Evolutionary conservation across 768 basidiomycete genomes (phyloP).

Genomic region (Tricholoma hemisulphureum): DNA sequence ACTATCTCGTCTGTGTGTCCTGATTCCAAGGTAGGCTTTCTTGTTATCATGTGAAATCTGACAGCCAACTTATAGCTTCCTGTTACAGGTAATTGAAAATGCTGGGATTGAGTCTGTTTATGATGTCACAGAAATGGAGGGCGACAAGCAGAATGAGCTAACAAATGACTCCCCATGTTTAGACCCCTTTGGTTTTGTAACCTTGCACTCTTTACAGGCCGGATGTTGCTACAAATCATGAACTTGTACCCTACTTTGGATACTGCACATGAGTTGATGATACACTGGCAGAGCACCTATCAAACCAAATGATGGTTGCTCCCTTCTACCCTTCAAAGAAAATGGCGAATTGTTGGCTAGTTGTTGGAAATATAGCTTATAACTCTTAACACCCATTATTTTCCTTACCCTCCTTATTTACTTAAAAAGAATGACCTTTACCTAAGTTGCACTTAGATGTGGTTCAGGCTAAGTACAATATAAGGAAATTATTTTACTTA

Average conservation of each 20-base stretch:
- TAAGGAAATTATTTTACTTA: too few relatives aligned
- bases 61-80: neutral
- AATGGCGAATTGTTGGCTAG: conserved; percentile 96
- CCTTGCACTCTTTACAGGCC: conserved; percentile 63
- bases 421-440: too few relatives aligned
- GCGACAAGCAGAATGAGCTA: conserved; percentile 77
- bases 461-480: too few relatives aligned
- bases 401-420: too few relatives aligned
- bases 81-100: conserved; percentile 66
- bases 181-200: conserved; percentile 14
- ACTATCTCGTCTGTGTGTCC: conserved; percentile 93
- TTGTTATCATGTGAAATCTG: too few relatives aligned
- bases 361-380: too few relatives aligned
- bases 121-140: conserved; percentile 98
- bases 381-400: too few relatives aligned
- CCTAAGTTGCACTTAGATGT: too few relatives aligned
- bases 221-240: conserved; percentile 91
- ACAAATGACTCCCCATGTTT: conserved; percentile 64
- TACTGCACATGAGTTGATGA: conserved; percentile 80
- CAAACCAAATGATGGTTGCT: conserved; percentile 84
- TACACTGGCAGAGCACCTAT: conserved; percentile 84
- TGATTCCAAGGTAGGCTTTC: too few relatives aligned
- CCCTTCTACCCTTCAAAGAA: conserved; percentile 91
- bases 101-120: conserved; percentile 87
- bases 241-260: conserved; percentile 98